Conservation (phyloP, 352 stramenopile species). For the Phytophthora foliorum region DNA sequence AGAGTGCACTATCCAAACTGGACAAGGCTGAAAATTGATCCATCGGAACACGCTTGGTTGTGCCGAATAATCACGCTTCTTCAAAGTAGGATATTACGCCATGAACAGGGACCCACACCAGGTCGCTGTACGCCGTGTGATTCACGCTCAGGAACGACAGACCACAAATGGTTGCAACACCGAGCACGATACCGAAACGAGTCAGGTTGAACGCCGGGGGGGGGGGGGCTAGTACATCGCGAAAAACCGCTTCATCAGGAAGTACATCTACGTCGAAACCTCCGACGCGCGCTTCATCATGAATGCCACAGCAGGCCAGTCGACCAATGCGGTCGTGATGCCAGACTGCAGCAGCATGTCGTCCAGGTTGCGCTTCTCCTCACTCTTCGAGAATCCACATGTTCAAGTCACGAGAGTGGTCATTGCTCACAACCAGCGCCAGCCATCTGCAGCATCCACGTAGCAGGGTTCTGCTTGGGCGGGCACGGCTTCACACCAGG, state of each 20-base stretch:
- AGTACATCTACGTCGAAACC: slow-evolving; percentile 34
- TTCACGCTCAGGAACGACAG: slow-evolving; percentile 18
- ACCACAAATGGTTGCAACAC: slow-evolving; percentile 14
- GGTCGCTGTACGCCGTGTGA: slow-evolving; percentile 26
- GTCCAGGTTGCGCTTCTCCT: slow-evolving; percentile 20
- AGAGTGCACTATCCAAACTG: no score
- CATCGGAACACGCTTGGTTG: no score
- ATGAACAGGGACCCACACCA: slow-evolving; percentile 58
- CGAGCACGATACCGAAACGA: slow-evolving; percentile 7
- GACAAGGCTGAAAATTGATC: no score
- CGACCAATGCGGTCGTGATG: slow-evolving; percentile 12
- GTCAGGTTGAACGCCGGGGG: slow-evolving; percentile 73
- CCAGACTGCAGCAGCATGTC: slow-evolving; percentile 18
- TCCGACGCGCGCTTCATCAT: slow-evolving; percentile 25
- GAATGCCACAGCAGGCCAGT: slow-evolving; percentile 32
- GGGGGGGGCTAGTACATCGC: slow-evolving; percentile 42
- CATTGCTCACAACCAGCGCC: slow-evolving; percentile 70
- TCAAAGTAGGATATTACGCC: no score
- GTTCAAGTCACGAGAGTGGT: slow-evolving; percentile 60
- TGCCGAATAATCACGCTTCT: no score
- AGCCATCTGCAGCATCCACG: slow-evolving; percentile 17
- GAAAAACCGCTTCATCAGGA: slow-evolving; percentile 47
- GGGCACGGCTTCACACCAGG: slow-evolving; percentile 43
- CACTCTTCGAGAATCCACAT: slow-evolving; percentile 41
- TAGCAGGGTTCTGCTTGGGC: slow-evolving; percentile 33